Percentiles rank a stretch among this genome's conserved stretches.
phyloP scores from a whole-genome alignment of 106 monocot genomes.

The Dendrobium officinale region DNA sequence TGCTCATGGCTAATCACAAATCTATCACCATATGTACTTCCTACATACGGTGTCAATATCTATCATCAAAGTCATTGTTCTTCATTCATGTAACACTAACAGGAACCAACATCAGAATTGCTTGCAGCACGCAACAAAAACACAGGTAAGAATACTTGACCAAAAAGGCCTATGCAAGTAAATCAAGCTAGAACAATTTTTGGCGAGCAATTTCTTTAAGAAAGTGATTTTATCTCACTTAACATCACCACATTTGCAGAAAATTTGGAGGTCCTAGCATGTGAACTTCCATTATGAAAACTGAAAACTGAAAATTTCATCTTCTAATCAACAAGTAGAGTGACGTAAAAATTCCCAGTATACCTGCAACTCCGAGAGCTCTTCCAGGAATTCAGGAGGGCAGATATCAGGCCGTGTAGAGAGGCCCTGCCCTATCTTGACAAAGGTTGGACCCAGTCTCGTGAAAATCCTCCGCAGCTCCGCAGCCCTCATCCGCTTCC shows the following conservation, averaged over 20 bases:
- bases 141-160: too few relatives aligned
- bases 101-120: too few relatives aligned
- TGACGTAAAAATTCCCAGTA: background rate
- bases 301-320: background rate
- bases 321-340: background rate
- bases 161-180: too few relatives aligned
- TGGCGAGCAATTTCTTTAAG: too few relatives aligned
- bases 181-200: too few relatives aligned
- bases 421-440: constrained; percentile 97
- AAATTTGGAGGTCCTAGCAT: background rate
- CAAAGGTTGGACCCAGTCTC: constrained; percentile 82
- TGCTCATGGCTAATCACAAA: too few relatives aligned
- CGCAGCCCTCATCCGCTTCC: constrained; percentile 55
- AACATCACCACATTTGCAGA: background rate
- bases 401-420: constrained; percentile 97
- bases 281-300: background rate
- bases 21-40: too few relatives aligned
- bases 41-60: too few relatives aligned
- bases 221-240: too few relatives aligned
- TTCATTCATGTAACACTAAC: too few relatives aligned
- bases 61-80: too few relatives aligned
- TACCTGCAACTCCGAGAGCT: constrained; percentile 92
- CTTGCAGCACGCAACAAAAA: too few relatives aligned
- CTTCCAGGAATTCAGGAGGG: constrained; percentile 90
- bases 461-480: constrained; percentile 63